These are phyloP conservation scores for Mucor circinelloides DNA, from an alignment of 371 early-diverging fungal species.

Conservation along the genomic window DNA sequence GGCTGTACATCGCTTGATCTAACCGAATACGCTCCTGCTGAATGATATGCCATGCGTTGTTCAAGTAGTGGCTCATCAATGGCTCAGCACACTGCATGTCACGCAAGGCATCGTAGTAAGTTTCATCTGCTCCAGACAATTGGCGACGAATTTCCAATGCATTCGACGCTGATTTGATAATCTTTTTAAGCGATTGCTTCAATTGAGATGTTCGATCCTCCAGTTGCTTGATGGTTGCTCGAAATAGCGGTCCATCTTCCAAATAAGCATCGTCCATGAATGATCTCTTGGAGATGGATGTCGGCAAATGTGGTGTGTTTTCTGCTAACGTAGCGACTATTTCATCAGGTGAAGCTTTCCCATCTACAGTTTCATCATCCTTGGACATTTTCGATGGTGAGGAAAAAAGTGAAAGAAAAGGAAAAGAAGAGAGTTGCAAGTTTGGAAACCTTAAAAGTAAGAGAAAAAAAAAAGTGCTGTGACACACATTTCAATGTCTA, in stretches of 20 bases:
- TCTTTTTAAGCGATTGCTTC: conserved; percentile 51
- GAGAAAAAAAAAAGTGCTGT: background rate
- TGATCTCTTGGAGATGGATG: background rate
- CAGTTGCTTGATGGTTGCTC: conserved; percentile 55
- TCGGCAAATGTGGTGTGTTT: background rate
- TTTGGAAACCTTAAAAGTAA: background rate
- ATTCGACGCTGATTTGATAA: conserved; percentile 47
- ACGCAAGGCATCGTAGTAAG: conserved; percentile 43
- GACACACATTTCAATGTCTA: background rate
- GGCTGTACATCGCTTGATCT: conserved; percentile 1
- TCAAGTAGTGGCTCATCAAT: conserved; percentile 40
- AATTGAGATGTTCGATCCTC: conserved; percentile 54
- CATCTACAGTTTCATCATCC: background rate
- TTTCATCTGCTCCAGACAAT: conserved; percentile 37
- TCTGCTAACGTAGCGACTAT: background rate
- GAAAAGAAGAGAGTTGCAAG: background rate
- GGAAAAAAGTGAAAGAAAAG: background rate
- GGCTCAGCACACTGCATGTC: conserved; percentile 47
- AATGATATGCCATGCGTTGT: conserved; percentile 32
- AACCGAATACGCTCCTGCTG: conserved; percentile 16
- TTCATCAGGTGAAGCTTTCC: background rate
- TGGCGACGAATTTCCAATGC: conserved; percentile 44
- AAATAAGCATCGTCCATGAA: conserved; percentile 31
- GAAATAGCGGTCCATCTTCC: conserved; percentile 66
- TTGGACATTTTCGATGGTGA: background rate